Base-by-base conservation (phyloP, 1,284 basidiomycete genomes). In the Leccinum huronense region DNA sequence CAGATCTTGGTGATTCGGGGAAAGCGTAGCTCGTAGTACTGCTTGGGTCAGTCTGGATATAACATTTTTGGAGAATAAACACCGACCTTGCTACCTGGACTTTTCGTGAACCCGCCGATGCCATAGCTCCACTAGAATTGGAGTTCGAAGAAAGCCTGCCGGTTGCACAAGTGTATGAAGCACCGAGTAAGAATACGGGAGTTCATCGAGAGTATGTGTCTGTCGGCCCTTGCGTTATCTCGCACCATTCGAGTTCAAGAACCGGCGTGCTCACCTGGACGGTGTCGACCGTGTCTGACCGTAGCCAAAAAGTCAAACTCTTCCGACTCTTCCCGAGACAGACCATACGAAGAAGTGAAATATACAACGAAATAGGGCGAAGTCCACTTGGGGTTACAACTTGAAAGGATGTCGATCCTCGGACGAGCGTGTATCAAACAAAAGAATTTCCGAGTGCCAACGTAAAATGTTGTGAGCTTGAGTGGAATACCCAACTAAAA, bases 301-400 rank as follows among this genome's bases (percentile, higher is more conserved):
- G 81, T 64, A 94, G 80, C 58, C 83, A 75, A 68, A 27, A 86
- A 87, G 71, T 93, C 94, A 40, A 89, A 76, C 16, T 85, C 78
- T 70, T 93, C 91, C 8, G 95, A 80, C 60, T 86, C 77, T 8
- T 82, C 78, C 16, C 94, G 83, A 53, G 74, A 79, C 36, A 90
- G 74, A 0, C 92, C 92, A 72, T 94, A 95, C 1, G 89, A 89
- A 1, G 82, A 85, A 3, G 84, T 86, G 73, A 93, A 94, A 65
- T 91, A 85, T 6, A 90, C 77, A 60, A 87, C 81, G 65, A 93
- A 89, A 70, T 86, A 83, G 0, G 90, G 89, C 55, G 23, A 27
- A 27, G 23, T 70, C 73, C n/a, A 66, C 59, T 2, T 61, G 64
- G 0, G 79, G 74, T 84, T 86, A 63, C 6, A 61, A n/a, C 23